phyloP scores from a whole-genome alignment of 305 asterid genomes.

The Fraxinus baroniana region DNA sequence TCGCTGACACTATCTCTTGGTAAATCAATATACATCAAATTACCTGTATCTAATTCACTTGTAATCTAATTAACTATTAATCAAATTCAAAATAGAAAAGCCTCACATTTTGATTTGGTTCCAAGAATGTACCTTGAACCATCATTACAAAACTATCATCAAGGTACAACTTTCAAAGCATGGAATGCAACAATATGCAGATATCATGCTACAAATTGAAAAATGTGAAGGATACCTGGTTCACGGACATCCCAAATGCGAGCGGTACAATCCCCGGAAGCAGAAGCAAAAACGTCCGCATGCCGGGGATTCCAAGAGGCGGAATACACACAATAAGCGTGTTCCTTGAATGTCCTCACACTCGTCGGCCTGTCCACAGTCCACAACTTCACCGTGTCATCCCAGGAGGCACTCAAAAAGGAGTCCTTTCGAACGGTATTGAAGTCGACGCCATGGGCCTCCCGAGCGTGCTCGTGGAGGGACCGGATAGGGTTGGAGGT shows the following conservation, averaged over 20 bases:
- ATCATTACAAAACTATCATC: background rate
- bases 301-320: conserved; percentile 95
- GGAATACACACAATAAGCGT: conserved; percentile 87
- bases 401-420: conserved; percentile 94
- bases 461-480: conserved; percentile 87
- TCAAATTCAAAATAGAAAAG: background rate
- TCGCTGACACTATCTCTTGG: background rate
- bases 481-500: conserved; percentile 84
- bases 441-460: conserved; percentile 81
- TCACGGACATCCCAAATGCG: conserved; percentile 98
- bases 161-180: background rate
- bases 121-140: background rate
- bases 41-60: background rate
- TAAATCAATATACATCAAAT: background rate
- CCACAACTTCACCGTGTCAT: conserved; percentile 89
- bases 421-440: conserved; percentile 83
- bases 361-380: conserved; percentile 89
- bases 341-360: conserved; percentile 94
- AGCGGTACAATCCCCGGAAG: conserved; percentile 89
- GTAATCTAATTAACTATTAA: background rate
- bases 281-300: conserved; percentile 90
- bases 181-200: background rate
- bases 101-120: background rate
- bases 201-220: background rate
- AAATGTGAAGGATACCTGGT: conserved; percentile 54